phyloP scores from a whole-genome alignment of 805 yeast species.

The Wickerhamiella parazyma region DNA sequence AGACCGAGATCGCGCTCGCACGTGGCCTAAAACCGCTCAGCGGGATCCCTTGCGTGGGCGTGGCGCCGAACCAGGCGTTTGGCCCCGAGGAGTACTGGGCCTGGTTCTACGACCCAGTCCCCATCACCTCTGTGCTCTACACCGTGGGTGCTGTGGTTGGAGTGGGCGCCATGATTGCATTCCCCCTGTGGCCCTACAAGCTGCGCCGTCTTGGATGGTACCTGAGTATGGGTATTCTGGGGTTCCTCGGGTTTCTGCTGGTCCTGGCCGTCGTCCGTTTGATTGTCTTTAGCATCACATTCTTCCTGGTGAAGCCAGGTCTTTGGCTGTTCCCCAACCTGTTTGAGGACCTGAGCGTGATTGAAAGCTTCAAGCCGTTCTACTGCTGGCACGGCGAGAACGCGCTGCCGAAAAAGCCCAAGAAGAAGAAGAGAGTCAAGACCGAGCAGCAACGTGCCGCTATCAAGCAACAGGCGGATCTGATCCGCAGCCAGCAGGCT shows the following conservation, averaged over 20 bases:
- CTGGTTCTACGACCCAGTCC: slow-evolving; percentile 70
- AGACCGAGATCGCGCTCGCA: slow-evolving; percentile 43
- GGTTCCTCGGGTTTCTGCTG: slow-evolving; percentile 61
- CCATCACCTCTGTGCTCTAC: slow-evolving; percentile 46
- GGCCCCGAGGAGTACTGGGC: slow-evolving; percentile 47
- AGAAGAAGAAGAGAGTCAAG: slow-evolving; percentile 10
- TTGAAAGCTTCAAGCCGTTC: slow-evolving; percentile 84
- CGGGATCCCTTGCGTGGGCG: slow-evolving; percentile 33
- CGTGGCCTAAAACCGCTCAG: slow-evolving; percentile 60
- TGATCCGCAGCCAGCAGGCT: background rate
- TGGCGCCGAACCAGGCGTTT: slow-evolving; percentile 28
- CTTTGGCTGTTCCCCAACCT: slow-evolving; percentile 94
- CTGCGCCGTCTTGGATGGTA: slow-evolving; percentile 90
- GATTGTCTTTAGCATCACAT: slow-evolving; percentile 48
- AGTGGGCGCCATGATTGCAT: slow-evolving; percentile 50
- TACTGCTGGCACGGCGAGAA: slow-evolving; percentile 61
- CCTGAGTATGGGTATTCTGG: slow-evolving; percentile 61
- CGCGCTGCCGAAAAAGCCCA: slow-evolving; percentile 19
- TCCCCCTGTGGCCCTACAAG: slow-evolving; percentile 90
- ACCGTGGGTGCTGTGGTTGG: slow-evolving; percentile 54
- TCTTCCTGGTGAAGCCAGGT: slow-evolving; percentile 50
- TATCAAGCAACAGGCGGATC: slow-evolving; percentile 4
- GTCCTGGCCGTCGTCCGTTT: slow-evolving; percentile 67
- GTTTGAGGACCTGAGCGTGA: slow-evolving; percentile 87
- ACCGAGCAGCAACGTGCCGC: slow-evolving; percentile 6